Percentiles rank a stretch among this genome's conserved stretches.
Conservation (phyloP, 1,139 yeast genomes). For the Lodderomyces theae region DNA sequence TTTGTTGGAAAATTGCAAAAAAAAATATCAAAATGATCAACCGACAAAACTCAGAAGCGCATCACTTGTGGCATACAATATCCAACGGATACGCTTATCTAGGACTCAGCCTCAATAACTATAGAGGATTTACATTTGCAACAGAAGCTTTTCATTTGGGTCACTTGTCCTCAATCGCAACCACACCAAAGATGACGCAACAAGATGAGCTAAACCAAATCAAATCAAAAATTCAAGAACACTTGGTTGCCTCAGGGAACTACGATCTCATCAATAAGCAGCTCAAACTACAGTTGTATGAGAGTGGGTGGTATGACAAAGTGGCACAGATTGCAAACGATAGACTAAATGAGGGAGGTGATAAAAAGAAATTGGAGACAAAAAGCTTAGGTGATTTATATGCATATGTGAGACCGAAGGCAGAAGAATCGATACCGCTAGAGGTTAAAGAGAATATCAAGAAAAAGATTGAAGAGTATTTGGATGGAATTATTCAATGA, state of each 20-base stretch:
- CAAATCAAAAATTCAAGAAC: conserved; percentile 64
- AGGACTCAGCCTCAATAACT: no score
- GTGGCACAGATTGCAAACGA: conserved; percentile 55
- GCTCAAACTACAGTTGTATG: conserved; percentile 62
- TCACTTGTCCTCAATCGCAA: no score
- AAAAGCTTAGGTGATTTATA: conserved; percentile 45
- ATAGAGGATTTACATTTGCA: no score
- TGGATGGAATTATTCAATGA: conserved; percentile 50
- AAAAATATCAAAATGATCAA: background rate
- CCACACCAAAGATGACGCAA: conserved; percentile 3
- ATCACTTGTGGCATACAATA: no score
- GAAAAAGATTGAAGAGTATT: conserved; percentile 55
- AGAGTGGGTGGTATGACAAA: conserved; percentile 85
- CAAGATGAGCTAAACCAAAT: conserved; percentile 44
- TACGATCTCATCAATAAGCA: conserved; percentile 66
- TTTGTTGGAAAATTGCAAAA: conserved; percentile 1
- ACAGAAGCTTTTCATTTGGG: no score
- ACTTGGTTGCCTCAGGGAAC: conserved; percentile 74
- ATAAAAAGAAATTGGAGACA: conserved; percentile 14
- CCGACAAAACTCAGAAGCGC: background rate
- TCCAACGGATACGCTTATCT: no score
- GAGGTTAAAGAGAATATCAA: conserved; percentile 60
- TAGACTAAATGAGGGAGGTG: conserved; percentile 38
- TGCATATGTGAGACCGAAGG: conserved; percentile 57
- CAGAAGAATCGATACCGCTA: conserved; percentile 68